These are phyloP conservation scores for Colletotrichum cereale DNA, from an alignment of 2,329 filamentous ascomycete species.

Conservation along the genomic window DNA sequence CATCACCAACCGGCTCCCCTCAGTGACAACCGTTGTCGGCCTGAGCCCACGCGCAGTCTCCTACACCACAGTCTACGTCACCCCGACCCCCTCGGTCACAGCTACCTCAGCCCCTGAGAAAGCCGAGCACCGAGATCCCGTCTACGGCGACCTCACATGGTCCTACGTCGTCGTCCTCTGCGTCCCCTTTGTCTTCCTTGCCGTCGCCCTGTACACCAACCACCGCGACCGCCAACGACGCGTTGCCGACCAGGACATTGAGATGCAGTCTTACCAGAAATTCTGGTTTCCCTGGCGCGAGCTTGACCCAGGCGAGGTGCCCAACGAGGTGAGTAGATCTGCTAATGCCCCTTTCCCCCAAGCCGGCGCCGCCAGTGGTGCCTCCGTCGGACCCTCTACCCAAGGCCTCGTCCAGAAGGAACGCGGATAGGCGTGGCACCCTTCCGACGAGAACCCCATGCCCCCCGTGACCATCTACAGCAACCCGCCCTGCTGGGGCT, in stretches of 20 bases:
- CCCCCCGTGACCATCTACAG: conserved; percentile 4
- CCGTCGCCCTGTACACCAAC: conserved; percentile 14
- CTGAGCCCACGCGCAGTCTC: background rate
- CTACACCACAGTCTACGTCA: background rate
- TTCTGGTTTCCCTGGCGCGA: conserved; percentile 41
- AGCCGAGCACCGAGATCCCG: background rate
- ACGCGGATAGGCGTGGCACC: background rate
- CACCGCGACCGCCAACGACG: conserved; percentile 16
- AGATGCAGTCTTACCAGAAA: conserved; percentile 30
- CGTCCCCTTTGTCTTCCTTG: conserved; percentile 32
- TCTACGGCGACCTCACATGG: conserved; percentile 31
- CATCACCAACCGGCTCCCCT: background rate
- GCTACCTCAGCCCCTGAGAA: background rate
- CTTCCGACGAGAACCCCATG: background rate
- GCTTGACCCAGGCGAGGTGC: conserved; percentile 28
- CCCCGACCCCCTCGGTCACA: background rate
- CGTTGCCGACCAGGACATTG: conserved; percentile 22
- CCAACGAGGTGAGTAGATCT: conserved; percentile 27
- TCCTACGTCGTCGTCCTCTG: conserved; percentile 31
- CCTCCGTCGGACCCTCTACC: background rate
- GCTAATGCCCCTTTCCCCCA: background rate
- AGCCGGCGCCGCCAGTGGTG: background rate
- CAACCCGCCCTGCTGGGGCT: conserved; percentile 21
- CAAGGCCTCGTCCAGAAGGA: background rate
- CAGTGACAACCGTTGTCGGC: background rate